Percentiles rank a stretch among this genome's conserved stretches.
These are phyloP conservation scores for Tricholoma flavovirens DNA, from an alignment of 768 basidiomycete species.

Conservation along the genomic window DNA sequence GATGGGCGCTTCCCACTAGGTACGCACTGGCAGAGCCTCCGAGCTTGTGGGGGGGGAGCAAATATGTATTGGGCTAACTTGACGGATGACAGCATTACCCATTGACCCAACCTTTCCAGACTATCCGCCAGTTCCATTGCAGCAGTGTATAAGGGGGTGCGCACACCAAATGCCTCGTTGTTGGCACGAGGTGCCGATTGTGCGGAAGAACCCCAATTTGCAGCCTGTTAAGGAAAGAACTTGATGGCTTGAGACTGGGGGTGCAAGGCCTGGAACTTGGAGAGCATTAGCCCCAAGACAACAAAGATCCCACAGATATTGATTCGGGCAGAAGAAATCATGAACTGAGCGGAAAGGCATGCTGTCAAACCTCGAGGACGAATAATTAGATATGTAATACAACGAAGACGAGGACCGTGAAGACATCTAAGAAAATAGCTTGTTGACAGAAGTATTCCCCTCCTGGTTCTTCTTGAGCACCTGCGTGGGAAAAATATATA, in stretches of 20 bases:
- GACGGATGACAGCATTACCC: not conserved
- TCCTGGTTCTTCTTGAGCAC: slow-evolving; percentile 96
- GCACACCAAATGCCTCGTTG: not conserved
- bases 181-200: not conserved
- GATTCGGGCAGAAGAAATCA: not conserved
- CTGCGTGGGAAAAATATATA: slow-evolving; percentile 27
- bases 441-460: slow-evolving; percentile 89
- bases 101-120: not conserved
- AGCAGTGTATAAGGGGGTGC: not conserved
- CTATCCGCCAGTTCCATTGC: too few relatives aligned
- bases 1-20: not conserved
- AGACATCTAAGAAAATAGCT: slow-evolving; percentile 72
- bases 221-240: too few relatives aligned
- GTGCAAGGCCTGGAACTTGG: not conserved
- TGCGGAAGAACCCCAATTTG: not conserved
- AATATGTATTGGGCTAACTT: too few relatives aligned
- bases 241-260: too few relatives aligned
- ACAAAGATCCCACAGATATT: not conserved
- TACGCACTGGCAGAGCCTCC: too few relatives aligned
- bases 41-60: too few relatives aligned
- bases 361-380: not conserved
- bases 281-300: not conserved
- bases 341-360: not conserved
- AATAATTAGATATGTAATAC: slow-evolving; percentile 8
- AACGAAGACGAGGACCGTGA: not conserved